phyloP scores from a whole-genome alignment of 2,329 filamentous ascomycete species.

The Mariannaea elegans region DNA sequence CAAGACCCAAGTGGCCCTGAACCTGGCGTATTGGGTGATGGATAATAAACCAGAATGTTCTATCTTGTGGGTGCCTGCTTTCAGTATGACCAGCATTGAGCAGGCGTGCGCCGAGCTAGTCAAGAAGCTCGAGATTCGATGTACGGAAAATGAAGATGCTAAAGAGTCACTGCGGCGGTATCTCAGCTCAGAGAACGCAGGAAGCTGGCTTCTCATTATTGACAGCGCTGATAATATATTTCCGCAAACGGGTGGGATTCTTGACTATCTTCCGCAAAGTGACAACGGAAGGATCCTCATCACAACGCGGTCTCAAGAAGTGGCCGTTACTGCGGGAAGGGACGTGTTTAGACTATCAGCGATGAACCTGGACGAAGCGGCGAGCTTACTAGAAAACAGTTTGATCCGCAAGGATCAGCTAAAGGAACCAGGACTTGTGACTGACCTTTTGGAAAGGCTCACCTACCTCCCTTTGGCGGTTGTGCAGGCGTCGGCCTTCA shows the following conservation, averaged over 20 bases:
- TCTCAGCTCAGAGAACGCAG: constrained; percentile 38
- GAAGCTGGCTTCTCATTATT: constrained; percentile 52
- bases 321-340: constrained; percentile 22
- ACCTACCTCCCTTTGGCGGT: constrained; percentile 49
- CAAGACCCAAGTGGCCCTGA: no score
- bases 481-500: constrained; percentile 50
- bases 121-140: constrained; percentile 43
- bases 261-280: constrained; percentile 44
- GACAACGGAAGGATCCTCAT: constrained; percentile 46
- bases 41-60: constrained; percentile 46
- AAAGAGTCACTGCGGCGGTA: constrained; percentile 64
- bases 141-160: constrained; percentile 62
- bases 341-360: background rate
- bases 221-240: constrained; percentile 49
- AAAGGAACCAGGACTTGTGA: background rate
- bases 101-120: constrained; percentile 49
- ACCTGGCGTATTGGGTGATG: constrained; percentile 39
- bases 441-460: constrained; percentile 41
- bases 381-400: constrained; percentile 34
- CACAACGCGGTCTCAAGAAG: constrained; percentile 45
- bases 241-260: background rate
- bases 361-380: constrained; percentile 31
- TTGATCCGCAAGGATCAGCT: no score
- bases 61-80: constrained; percentile 55
- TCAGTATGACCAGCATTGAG: constrained; percentile 48